Conservation (phyloP, 768 basidiomycete genomes). For the Gelatoporia subvermispora region DNA sequence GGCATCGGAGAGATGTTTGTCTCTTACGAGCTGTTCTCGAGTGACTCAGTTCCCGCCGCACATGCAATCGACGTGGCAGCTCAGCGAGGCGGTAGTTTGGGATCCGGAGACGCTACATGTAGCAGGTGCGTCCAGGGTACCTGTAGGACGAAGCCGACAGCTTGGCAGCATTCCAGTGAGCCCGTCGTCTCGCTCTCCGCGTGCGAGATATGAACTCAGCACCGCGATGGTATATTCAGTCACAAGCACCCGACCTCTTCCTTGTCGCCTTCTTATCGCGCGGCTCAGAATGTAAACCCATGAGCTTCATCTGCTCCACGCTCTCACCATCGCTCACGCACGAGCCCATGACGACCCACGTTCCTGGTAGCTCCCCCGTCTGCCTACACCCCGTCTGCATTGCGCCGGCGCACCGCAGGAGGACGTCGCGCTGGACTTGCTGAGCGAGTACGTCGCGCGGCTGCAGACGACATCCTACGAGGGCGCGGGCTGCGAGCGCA, state of each 20-base stretch:
- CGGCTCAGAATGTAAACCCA: conserved; percentile 34
- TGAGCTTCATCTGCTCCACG: conserved; percentile 66
- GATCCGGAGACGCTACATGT: neutral
- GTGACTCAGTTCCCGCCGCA: conserved; percentile 38
- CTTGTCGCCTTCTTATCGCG: conserved; percentile 51
- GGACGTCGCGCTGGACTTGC: conserved; percentile 49
- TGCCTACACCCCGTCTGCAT: conserved; percentile 75
- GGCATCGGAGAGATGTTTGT: conserved; percentile 4
- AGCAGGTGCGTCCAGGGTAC: conserved; percentile 1
- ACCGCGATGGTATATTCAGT: conserved; percentile 49
- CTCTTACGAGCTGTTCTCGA: conserved; percentile 38
- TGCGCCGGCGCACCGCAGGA: conserved; percentile 31
- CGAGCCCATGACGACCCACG: conserved; percentile 65
- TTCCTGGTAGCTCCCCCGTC: conserved; percentile 44
- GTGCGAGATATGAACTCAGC: neutral
- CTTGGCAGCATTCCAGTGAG: conserved; percentile 49
- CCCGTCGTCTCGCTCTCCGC: neutral
- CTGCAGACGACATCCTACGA: conserved; percentile 27
- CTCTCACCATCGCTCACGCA: conserved; percentile 57
- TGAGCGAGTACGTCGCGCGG: conserved; percentile 54
- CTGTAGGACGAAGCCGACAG: conserved; percentile 53
- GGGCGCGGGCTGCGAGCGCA: conserved; percentile 35
- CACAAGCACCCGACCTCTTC: conserved; percentile 54
- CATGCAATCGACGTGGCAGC: conserved; percentile 47
- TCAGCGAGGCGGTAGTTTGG: conserved; percentile 9